Conservation (phyloP, 176 grass and related monocot genomes). For the Tuctoria greenei region DNA sequence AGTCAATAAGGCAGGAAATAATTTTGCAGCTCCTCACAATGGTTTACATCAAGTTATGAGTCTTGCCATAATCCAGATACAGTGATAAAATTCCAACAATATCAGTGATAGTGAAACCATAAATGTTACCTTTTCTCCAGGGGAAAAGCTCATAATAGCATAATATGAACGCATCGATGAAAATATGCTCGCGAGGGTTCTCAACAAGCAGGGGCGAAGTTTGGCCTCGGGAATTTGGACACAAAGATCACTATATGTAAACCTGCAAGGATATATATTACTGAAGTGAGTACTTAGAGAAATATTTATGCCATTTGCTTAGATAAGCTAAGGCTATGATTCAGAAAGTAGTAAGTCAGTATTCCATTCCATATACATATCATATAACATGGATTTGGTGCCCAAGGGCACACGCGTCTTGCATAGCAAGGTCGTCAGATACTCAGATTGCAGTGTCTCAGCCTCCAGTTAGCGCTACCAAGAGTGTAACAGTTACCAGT, state of each 20-base stretch:
- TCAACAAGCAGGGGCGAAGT: conserved; percentile 90
- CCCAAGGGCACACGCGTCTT: not conserved
- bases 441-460: not conserved
- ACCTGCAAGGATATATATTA: conserved; percentile 59
- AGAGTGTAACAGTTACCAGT: not conserved
- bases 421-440: not conserved
- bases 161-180: conserved; percentile 90
- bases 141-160: conserved; percentile 80
- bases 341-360: conserved; percentile 14
- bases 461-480: not conserved
- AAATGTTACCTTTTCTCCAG: conserved; percentile 63
- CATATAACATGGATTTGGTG: not conserved
- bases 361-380: conserved; percentile 22
- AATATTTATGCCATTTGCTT: conserved; percentile 8
- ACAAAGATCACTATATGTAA: conserved; percentile 98
- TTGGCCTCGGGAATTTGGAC: conserved; percentile 89
- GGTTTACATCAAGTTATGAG: conserved; percentile 17
- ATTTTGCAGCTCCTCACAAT: conserved; percentile 26
- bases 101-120: not conserved
- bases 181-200: conserved; percentile 84
- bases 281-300: conserved; percentile 20
- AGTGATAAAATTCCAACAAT: conserved; percentile 24
- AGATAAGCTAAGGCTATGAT: not conserved
- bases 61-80: not conserved
- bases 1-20: conserved; percentile 22